A percentile compares a stretch with the other conserved stretches of the same genome.
These are phyloP conservation scores for Knoxdaviesia capensis DNA, from an alignment of 2,329 filamentous ascomycete genomes.

Conservation along the genomic window DNA sequence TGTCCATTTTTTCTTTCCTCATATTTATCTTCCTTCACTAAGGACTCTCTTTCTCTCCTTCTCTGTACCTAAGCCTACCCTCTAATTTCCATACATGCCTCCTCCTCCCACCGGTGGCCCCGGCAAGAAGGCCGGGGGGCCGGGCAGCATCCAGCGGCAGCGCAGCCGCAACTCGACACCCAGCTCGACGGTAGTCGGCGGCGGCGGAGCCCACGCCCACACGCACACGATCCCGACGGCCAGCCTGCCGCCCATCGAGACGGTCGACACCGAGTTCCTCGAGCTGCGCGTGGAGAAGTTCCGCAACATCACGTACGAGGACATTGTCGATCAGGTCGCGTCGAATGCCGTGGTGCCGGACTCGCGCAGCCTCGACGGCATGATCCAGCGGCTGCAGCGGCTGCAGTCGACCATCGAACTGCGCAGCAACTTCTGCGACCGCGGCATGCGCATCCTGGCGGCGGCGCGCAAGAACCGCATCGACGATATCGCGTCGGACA, in stretches of 20 bases:
- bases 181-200: constrained; percentile 20
- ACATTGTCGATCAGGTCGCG: constrained; percentile 43
- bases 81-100: constrained; percentile 23
- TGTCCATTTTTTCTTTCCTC: too few relatives aligned
- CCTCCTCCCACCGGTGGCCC: constrained; percentile 39
- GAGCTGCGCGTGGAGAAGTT: constrained; percentile 39
- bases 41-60: too few relatives aligned
- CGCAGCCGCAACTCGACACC: constrained; percentile 65
- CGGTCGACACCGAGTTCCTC: constrained; percentile 43
- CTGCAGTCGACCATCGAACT: constrained; percentile 48
- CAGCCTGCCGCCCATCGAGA: constrained; percentile 32
- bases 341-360: constrained; percentile 38
- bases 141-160: constrained; percentile 41
- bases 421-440: constrained; percentile 47
- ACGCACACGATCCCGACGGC: constrained; percentile 17
- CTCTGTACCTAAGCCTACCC: too few relatives aligned
- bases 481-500: constrained; percentile 23
- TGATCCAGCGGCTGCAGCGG: constrained; percentile 41
- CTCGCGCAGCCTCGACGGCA: constrained; percentile 40
- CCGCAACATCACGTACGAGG: constrained; percentile 43
- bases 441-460: constrained; percentile 51
- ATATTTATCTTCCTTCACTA: too few relatives aligned
- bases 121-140: constrained; percentile 40
- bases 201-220: constrained; percentile 6
- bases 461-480: constrained; percentile 41